A percentile compares a stretch with the other conserved stretches of the same genome.
Evolutionary conservation across 2,329 filamentous ascomycete genomes (phyloP).

Genomic region (Fusarium siculi): DNA sequence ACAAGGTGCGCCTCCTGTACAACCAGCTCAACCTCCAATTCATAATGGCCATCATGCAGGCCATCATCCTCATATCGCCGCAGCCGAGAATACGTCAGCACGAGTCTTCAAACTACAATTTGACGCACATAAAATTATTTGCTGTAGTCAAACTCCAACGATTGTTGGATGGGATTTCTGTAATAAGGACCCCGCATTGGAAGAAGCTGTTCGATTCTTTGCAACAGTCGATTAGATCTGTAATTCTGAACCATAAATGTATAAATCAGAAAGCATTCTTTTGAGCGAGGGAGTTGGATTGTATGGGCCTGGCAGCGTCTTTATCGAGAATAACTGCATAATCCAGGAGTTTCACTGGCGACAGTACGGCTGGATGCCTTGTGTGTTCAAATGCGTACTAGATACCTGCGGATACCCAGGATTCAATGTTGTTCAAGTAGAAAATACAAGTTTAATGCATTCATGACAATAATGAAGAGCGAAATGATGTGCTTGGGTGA

Average conservation of each 20-base stretch:
- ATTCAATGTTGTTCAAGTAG: neutral
- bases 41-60: conserved; percentile 6
- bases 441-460: neutral
- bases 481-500: conserved; percentile 30
- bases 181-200: conserved; percentile 81
- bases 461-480: neutral
- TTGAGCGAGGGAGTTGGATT: conserved; percentile 39
- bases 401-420: neutral
- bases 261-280: conserved; percentile 23
- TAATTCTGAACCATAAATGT: neutral
- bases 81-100: conserved; percentile 60
- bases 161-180: conserved; percentile 99
- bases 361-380: neutral
- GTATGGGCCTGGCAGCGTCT: conserved; percentile 10
- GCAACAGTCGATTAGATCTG: conserved; percentile 61
- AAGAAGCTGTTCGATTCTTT: conserved; percentile 83
- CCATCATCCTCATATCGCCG: conserved; percentile 57
- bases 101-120: conserved; percentile 97
- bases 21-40: conserved; percentile 18
- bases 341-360: neutral
- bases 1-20: conserved; percentile 38
- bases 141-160: conserved; percentile 88
- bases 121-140: conserved; percentile 91
- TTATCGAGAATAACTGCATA: conserved; percentile 8
- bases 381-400: neutral